Evolutionary conservation across 2,329 filamentous ascomycete genomes (phyloP), one percentile per base, ranked within the genome.

Genomic region (Claviceps cyperi): DNA sequence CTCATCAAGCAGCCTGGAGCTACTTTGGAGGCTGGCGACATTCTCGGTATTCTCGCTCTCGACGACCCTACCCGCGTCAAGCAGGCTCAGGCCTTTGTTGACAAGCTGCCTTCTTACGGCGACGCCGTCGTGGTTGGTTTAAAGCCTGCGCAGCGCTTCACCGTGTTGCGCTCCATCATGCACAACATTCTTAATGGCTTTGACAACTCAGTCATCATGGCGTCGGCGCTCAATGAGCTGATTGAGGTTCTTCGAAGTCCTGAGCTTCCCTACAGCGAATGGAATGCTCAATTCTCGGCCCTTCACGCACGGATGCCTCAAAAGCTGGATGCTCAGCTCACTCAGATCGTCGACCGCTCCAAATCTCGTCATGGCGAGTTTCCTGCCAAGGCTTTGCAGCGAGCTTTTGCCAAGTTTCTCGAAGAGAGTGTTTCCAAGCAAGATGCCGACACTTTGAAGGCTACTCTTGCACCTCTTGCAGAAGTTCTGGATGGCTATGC

Each of bases 1-100:
- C 80, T 98, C 61, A 95, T 98, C 76, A 98, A 98, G 80, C 92
- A 97, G 72, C 92, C 92, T 55, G 92, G 92, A 66, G 86, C 92
- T n/a, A 94, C 89, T 17, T 84, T 98, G 46, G 90, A 97, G 68
- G 92, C 92, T 64, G 92, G 92, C 68, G 92, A 98, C 65, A 97
- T 98, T 53, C 80, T 98, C n/a, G 92, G 90, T 72, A 96, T 98
- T 56, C 78, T 98, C 24, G 84, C 91, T 54, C 77, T 98, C 37
- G 92, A 98, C 63, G 92, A 98, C 66, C 92, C 92, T 4, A 88
- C 85, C 58, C 88, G 90, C 60, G 90, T 98, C 63, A 96, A 98
- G 78, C 90, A 94, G 62, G 92, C 92, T 0, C 85, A 94, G 69
- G 86, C 89, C 43, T 98, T 95, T 76, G 75, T 92, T 44, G 91